Evolutionary conservation across 1,139 yeast genomes (phyloP), one percentile per base, ranked within the genome.

Genomic region (Taphrina communis): DNA sequence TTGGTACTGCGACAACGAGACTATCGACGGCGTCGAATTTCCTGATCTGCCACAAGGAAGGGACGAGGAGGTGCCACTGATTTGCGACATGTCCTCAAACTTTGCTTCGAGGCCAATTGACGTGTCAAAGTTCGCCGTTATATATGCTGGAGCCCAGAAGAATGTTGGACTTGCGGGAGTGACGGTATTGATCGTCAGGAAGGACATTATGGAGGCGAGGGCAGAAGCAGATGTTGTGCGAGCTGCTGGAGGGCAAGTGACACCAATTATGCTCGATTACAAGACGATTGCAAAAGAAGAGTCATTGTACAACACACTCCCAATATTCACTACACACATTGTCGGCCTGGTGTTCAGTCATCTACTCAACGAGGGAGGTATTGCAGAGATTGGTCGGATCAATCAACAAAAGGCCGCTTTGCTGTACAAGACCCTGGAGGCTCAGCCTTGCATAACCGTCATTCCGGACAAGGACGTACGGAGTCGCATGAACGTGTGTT

Each of bases 151-250:
- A 71, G 99, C 98, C 21, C 99, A 94, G 80, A 94, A 94, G 80
- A 94, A 94, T 78, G 91, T 94, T 76, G 99, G 99, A 69, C 82
- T 94, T 77, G 98, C 99, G 6, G 99, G 99, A 56, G 85, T 94
- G 73, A 89, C 98, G 19, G 84, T 94, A 72, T 93, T 92, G 78
- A 93, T 94, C 74, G 87, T 93, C 78, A 90, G 90, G 79, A 93
- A 93, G 78, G 77, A 87, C 4, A 83, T 94, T 67, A 80, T 94
- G 69, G 88, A 87, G 44, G 25, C 56, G n/a, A 87, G 86, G 73
- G 86, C 91, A 1, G 75, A 85, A 6, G 91, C 87, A 71, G 88
- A 81, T 0, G 86, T 87, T 73, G 82, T 91, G 74, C 82, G 78
- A 57, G 78, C 81, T 44, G 80, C 87, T 70, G 85, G 85, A 14